Conservation (phyloP, 441 rosid species). For the Brassica balearica region DNA sequence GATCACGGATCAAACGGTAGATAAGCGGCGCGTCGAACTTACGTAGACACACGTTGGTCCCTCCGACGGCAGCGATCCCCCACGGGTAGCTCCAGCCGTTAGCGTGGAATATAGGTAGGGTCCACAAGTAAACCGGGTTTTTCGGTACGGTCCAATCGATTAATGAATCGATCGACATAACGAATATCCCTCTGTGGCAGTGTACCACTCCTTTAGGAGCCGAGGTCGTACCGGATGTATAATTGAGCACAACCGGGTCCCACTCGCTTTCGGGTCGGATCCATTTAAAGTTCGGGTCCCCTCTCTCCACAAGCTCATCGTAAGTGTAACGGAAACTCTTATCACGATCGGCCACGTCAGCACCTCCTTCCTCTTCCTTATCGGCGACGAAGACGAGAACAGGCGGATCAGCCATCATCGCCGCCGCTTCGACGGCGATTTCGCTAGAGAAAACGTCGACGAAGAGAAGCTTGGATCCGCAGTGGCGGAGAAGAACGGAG, state of each 20-base stretch:
- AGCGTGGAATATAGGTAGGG: slow-evolving; percentile 80
- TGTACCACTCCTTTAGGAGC: slow-evolving; percentile 86
- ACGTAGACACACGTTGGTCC: slow-evolving; percentile 70
- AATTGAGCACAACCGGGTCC: slow-evolving; percentile 59
- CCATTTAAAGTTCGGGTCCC: slow-evolving; percentile 58
- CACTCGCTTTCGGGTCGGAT: slow-evolving; percentile 60
- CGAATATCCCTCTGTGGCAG: slow-evolving; percentile 66
- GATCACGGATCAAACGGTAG: slow-evolving; percentile 51
- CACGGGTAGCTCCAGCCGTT: slow-evolving; percentile 87
- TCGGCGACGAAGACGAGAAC: slow-evolving; percentile 49
- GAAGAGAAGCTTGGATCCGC: slow-evolving; percentile 53
- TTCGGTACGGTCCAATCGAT: slow-evolving; percentile 73
- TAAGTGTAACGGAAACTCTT: slow-evolving; percentile 45
- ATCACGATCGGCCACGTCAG: slow-evolving; percentile 1
- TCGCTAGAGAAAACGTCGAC: slow-evolving; percentile 55
- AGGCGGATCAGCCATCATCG: slow-evolving; percentile 48
- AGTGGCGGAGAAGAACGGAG: slow-evolving; percentile 57
- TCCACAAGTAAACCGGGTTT: slow-evolving; percentile 78
- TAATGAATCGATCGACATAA: slow-evolving; percentile 51
- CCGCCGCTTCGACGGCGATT: slow-evolving; percentile 52
- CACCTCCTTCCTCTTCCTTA: slow-evolving; percentile 34
- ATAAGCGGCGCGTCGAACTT: slow-evolving; percentile 58
- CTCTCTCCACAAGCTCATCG: slow-evolving; percentile 52
- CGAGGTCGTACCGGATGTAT: slow-evolving; percentile 86
- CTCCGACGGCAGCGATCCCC: slow-evolving; percentile 86